Evolutionary conservation across 352 stramenopile genomes (phyloP).

Genomic region (Globisporangium viniferum): DNA sequence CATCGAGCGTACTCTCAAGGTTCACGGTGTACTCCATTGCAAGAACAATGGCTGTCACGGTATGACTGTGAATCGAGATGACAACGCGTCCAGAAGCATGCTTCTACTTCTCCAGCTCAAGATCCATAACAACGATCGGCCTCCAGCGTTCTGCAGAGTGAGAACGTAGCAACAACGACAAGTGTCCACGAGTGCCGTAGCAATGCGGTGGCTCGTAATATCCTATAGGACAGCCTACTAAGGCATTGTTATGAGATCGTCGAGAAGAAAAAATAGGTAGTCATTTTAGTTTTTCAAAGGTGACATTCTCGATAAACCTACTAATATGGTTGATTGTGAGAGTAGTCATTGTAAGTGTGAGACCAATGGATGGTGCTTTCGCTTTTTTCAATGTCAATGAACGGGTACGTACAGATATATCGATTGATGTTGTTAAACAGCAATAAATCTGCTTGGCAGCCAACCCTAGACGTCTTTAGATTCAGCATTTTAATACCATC

Average conservation of each 20-base stretch:
- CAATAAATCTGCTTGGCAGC: too few species aligned
- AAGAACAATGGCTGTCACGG: conserved; percentile 12
- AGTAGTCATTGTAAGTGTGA: too few species aligned
- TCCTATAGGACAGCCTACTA: conserved; percentile 6
- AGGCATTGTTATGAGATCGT: not conserved
- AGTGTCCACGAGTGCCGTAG: too few species aligned
- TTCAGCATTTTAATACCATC: too few species aligned
- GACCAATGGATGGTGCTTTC: too few species aligned
- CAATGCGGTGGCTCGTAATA: not conserved
- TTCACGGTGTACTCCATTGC: conserved; percentile 17
- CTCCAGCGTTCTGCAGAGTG: not conserved
- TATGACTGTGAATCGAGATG: conserved; percentile 12
- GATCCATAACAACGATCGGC: not conserved
- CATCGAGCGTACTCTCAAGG: conserved; percentile 7
- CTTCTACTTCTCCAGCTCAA: conserved; percentile 11
- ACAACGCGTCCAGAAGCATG: conserved; percentile 8
- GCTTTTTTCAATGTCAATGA: too few species aligned
- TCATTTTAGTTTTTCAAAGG: not conserved
- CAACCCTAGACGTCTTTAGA: too few species aligned
- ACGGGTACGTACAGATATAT: too few species aligned
- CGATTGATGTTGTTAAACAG: too few species aligned
- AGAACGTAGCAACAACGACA: not conserved
- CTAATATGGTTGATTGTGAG: too few species aligned
- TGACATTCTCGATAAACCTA: too few species aligned
- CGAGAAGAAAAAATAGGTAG: conserved; percentile 1